Conservation (phyloP, 2,329 filamentous ascomycete genomes). For the Davidsoniella virescens region DNA sequence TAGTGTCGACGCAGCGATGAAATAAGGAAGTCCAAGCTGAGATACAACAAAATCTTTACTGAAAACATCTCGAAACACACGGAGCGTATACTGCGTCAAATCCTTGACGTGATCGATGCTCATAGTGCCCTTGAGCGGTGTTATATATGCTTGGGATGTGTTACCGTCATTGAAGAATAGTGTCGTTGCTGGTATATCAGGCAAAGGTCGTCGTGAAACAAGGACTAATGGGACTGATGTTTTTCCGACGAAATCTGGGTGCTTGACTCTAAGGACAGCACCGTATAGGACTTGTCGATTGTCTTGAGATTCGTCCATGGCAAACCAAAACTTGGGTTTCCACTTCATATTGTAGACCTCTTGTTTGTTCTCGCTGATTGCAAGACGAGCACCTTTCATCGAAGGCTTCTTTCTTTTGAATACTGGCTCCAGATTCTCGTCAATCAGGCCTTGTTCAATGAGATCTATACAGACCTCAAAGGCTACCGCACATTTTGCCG, state of each 20-base stretch:
- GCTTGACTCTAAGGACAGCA: not conserved
- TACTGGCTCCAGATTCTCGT: slow-evolving; percentile 57
- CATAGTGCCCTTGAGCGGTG: slow-evolving; percentile 28
- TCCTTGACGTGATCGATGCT: slow-evolving; percentile 24
- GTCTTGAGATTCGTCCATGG: slow-evolving; percentile 27
- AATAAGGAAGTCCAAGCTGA: slow-evolving; percentile 58
- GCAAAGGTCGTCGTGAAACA: slow-evolving; percentile 50
- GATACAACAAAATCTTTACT: slow-evolving; percentile 65
- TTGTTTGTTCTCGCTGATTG: slow-evolving; percentile 63
- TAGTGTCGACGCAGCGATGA: slow-evolving; percentile 45
- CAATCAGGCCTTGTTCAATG: slow-evolving; percentile 47
- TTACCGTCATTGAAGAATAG: slow-evolving; percentile 54
- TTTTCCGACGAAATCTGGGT: slow-evolving; percentile 37
- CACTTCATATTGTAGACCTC: slow-evolving; percentile 59
- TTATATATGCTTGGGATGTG: slow-evolving; percentile 39
- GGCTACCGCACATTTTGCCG: slow-evolving; percentile 77
- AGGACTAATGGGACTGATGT: slow-evolving; percentile 50
- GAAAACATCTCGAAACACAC: slow-evolving; percentile 69
- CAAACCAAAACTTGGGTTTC: slow-evolving; percentile 62
- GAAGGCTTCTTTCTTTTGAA: slow-evolving; percentile 55
- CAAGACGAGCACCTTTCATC: slow-evolving; percentile 77
- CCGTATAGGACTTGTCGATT: not conserved
- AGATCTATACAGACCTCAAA: slow-evolving; percentile 67
- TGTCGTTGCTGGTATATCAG: slow-evolving; percentile 48
- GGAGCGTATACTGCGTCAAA: slow-evolving; percentile 58